phyloP scores from a whole-genome alignment of 345 rosid species.

The Kandelia obovata region DNA sequence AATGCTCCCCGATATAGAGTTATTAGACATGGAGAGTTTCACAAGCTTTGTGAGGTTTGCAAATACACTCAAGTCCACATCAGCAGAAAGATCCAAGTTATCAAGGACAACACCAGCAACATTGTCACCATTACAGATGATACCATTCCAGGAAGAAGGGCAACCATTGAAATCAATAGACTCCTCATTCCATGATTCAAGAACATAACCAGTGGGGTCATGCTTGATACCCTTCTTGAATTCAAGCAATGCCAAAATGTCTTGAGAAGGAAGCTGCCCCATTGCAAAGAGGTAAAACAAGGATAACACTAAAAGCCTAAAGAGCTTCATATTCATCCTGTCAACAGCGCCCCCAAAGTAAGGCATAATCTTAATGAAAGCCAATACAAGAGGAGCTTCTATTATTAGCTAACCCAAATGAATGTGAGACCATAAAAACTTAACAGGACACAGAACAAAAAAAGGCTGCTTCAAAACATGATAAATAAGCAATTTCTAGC shows the following conservation, averaged over 20 bases:
- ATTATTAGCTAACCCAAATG: constrained; percentile 19
- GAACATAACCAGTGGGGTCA: constrained; percentile 96
- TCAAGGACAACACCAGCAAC: constrained; percentile 88
- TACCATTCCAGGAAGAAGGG: constrained; percentile 96
- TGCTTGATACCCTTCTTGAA: constrained; percentile 93
- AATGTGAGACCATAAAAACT: constrained; percentile 20
- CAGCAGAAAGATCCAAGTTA: constrained; percentile 70
- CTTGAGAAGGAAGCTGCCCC: constrained; percentile 98
- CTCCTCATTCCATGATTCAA: constrained; percentile 92
- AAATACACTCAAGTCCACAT: constrained; percentile 74
- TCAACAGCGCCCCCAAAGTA: constrained; percentile 11
- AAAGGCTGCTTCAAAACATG: constrained; percentile 7
- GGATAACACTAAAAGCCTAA: constrained; percentile 41
- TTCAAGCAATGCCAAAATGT: constrained; percentile 84
- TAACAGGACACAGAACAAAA: constrained; percentile 9
- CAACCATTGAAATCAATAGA: constrained; percentile 94
- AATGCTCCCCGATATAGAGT: constrained; percentile 67
- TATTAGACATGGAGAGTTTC: constrained; percentile 85
- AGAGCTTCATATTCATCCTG: constrained; percentile 47
- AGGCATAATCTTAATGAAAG: constrained; percentile 15
- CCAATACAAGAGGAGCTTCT: constrained; percentile 6
- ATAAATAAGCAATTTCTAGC: constrained; percentile 9
- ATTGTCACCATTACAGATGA: constrained; percentile 83
- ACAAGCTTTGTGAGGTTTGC: constrained; percentile 83
- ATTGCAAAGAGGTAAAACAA: constrained; percentile 43